Evolutionary conservation across 169 alveolate species (phyloP), one percentile per base, ranked within the genome.

Genomic region (Cryptosporidium ubiquitum): DNA sequence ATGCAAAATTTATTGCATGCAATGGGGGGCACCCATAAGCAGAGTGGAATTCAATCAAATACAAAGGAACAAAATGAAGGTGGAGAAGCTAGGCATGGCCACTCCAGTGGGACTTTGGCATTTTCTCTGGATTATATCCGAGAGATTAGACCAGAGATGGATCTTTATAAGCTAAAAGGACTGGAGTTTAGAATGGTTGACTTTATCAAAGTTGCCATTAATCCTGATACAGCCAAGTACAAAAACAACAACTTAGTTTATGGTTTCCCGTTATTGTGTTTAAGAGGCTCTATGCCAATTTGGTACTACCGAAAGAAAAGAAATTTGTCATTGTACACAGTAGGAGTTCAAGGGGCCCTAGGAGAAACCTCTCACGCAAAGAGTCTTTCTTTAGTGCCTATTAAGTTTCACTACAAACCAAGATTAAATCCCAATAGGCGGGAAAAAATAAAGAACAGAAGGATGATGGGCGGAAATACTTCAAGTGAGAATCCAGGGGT

Each of bases 91-190:
- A 18, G 26, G n/a, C 47, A 64, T 31, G 71, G 71, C 6, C 52
- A 37, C 52, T 12, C 71, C 51, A 14, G 51, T 5, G 71, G 71
- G 23, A 0, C 37, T 7, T 20, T 44, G 42, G 66, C 64, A 20
- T 35, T 69, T 29, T 79, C 75, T 18, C 66, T 61, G 44, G 89
- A 79, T 3, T 79, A 79, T 18, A 37, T 60, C 66, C 60, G 66
- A 5, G 89, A 79, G 33, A 42, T 79, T 2, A 20, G 89, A 33
- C 89, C 89, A 31, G 89, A 79, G 31, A 37, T 79, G 47, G 89
- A 79, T 23, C 39, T n/a, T 29, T 47, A 23, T 33, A 37, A 49
- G n/a, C 74, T 79, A 18, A 79, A 66, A 12, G 39, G 23, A 20
- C 39, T 79, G 29, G 89, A 79, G 7, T 64, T 61, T 31, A 79